Conservation (phyloP, 1,284 basidiomycete species). For the Sanguinoderma infundibulare region DNA sequence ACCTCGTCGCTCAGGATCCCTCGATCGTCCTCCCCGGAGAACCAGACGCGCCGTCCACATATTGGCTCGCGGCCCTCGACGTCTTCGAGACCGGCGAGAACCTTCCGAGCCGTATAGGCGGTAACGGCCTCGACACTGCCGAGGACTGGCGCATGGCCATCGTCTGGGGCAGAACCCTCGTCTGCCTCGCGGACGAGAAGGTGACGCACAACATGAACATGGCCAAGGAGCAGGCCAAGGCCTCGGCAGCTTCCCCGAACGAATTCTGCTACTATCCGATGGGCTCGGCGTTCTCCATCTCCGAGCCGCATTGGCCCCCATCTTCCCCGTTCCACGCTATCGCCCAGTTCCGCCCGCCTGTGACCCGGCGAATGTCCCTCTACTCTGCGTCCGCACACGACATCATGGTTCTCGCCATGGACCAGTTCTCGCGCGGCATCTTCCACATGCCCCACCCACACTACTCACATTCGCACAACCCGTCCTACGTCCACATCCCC, state of each 20-base stretch:
- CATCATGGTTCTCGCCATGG: slow-evolving; percentile 61
- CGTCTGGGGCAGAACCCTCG: slow-evolving; percentile 65
- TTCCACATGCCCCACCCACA: slow-evolving; percentile 69
- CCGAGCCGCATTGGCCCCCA: slow-evolving; percentile 53
- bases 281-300: slow-evolving; percentile 30
- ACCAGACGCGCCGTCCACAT: slow-evolving; percentile 51
- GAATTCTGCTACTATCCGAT: slow-evolving; percentile 23
- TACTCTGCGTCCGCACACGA: slow-evolving; percentile 49
- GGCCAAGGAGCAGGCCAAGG: slow-evolving; percentile 18
- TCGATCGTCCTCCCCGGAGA: slow-evolving; percentile 56
- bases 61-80: slow-evolving; percentile 68
- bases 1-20: slow-evolving; percentile 55
- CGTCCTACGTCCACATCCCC: slow-evolving; percentile 23
- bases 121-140: slow-evolving; percentile 27
- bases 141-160: slow-evolving; percentile 74
- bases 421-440: slow-evolving; percentile 69
- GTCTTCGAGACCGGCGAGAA: slow-evolving; percentile 70
- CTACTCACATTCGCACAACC: slow-evolving; percentile 34
- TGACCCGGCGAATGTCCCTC: slow-evolving; percentile 55
- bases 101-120: slow-evolving; percentile 50
- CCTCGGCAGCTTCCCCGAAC: slow-evolving; percentile 10
- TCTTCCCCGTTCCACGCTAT: slow-evolving; percentile 60
- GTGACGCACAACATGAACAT: slow-evolving; percentile 25
- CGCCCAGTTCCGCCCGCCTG: slow-evolving; percentile 52
- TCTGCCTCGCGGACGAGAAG: slow-evolving; percentile 59